Evolutionary conservation across 1,139 yeast genomes (phyloP).

Genomic region (Ogataea hybrid): DNA sequence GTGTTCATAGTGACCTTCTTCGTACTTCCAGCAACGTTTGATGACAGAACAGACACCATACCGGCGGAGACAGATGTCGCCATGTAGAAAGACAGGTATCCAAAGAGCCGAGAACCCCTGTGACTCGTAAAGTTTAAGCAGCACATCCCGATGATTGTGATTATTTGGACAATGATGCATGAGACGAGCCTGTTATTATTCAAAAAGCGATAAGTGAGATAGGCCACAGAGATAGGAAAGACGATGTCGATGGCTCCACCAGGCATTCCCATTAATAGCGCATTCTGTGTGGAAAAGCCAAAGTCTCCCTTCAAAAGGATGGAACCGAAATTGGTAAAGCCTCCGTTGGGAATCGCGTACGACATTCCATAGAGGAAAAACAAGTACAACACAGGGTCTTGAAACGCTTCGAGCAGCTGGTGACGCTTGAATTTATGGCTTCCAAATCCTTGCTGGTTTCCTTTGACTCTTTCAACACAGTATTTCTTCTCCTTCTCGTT

Average conservation of each 20-base stretch:
- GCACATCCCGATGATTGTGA: too few relatives aligned
- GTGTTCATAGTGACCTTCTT: conserved; percentile 51
- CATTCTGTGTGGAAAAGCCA: conserved; percentile 18
- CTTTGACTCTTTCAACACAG: conserved; percentile 35
- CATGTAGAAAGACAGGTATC: neutral
- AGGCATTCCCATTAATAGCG: conserved; percentile 25
- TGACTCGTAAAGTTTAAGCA: conserved; percentile 1
- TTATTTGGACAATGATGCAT: too few relatives aligned
- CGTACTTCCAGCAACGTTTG: conserved; percentile 59
- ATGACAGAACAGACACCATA: conserved; percentile 33
- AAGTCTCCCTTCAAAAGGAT: conserved; percentile 23
- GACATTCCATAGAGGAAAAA: conserved; percentile 35
- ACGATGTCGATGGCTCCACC: conserved; percentile 11
- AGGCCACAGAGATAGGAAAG: too few relatives aligned
- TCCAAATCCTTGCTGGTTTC: conserved; percentile 42
- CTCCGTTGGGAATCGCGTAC: conserved; percentile 40
- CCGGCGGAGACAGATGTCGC: neutral
- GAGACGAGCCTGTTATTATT: too few relatives aligned
- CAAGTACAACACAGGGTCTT: conserved; percentile 39
- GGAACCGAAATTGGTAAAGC: conserved; percentile 30
- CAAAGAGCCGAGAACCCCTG: conserved; percentile 9
- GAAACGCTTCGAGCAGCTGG: conserved; percentile 37
- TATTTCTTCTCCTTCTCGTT: conserved; percentile 34
- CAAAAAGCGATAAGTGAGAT: too few relatives aligned
- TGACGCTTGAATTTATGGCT: conserved; percentile 34